Conservation (phyloP, 257 asterid species). For the Rubia yunnanensis region DNA sequence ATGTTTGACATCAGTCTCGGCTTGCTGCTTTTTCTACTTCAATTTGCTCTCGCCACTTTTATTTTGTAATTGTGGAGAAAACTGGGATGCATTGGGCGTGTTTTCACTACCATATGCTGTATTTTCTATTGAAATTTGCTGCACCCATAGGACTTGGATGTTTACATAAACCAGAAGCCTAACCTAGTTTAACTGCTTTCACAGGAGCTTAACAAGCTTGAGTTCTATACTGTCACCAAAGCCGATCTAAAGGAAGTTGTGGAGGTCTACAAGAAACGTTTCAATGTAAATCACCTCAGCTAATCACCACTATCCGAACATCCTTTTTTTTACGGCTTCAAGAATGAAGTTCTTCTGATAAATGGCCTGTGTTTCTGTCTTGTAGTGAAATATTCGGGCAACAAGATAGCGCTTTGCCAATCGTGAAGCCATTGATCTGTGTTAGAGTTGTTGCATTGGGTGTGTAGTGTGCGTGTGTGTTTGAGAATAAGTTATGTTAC, state of each 20-base stretch:
- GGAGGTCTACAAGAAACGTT: constrained; percentile 32
- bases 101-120: neutral
- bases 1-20: neutral
- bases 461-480: too few relatives aligned
- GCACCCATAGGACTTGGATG: neutral
- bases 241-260: constrained; percentile 52
- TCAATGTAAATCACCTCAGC: neutral
- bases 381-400: neutral
- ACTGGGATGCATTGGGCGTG: neutral
- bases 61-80: neutral
- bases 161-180: neutral
- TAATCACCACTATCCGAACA: neutral
- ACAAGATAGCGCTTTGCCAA: neutral
- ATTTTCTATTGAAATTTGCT: too few relatives aligned
- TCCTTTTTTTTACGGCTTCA: too few relatives aligned
- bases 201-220: constrained; percentile 78
- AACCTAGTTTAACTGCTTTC: neutral
- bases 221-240: constrained; percentile 56
- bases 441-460: neutral
- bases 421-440: neutral
- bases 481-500: neutral
- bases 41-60: neutral
- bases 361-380: neutral
- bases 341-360: neutral
- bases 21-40: neutral